Evolutionary conservation across 2,329 filamentous ascomycete genomes (phyloP).

Genomic region (Pseudocercospora cruenta): DNA sequence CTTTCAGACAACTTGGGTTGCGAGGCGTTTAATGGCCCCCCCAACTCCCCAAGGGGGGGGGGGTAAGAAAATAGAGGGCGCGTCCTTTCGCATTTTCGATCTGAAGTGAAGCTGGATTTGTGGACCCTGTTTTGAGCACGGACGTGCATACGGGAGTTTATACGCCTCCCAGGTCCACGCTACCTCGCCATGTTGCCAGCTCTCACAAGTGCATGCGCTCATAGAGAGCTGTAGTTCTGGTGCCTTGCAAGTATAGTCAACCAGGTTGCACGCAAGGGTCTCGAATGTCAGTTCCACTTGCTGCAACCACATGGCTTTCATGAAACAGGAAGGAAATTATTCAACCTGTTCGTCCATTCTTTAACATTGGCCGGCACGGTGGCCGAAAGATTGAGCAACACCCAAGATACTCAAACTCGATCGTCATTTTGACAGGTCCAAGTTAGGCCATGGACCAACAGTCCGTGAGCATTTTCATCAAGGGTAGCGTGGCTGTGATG

Average conservation of each 20-base stretch:
- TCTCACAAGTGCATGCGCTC: neutral
- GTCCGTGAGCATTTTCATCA: neutral
- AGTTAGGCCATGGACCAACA: neutral
- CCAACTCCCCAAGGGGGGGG: no score
- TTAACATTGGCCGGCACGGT: no score
- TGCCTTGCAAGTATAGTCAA: neutral
- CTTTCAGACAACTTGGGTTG: no score
- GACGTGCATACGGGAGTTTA: no score
- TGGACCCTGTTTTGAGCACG: no score
- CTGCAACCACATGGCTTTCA: neutral
- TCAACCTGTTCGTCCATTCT: neutral
- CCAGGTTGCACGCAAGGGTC: neutral
- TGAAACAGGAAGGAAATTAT: neutral
- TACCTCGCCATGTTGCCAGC: neutral
- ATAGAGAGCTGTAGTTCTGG: neutral
- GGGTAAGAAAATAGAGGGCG: no score
- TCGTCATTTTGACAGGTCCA: no score
- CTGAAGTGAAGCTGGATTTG: no score
- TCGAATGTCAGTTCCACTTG: neutral
- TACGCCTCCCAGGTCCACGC: neutral
- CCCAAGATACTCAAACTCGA: no score
- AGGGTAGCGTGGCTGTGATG: neutral
- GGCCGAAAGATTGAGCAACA: no score
- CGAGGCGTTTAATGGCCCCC: no score
- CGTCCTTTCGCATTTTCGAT: no score